Evolutionary conservation across 164 flowering plant species (phyloP), one percentile per base, ranked within the genome.

Genomic region (Tetracentron sinense): DNA sequence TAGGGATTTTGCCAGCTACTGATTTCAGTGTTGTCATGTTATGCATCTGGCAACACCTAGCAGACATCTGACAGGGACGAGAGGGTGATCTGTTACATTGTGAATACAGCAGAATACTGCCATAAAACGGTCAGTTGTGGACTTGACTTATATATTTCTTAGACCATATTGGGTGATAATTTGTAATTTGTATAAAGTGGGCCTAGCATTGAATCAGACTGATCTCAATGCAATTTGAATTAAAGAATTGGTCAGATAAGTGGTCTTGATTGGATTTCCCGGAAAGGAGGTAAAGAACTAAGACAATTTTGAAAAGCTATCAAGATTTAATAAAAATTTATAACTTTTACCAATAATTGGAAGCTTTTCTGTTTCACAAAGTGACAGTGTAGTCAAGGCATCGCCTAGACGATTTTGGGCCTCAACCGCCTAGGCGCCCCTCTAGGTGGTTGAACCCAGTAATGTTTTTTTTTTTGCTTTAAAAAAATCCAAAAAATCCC

Each of bases 71-170:
- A 93, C 69, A 84, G 74, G 74, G 97, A 93, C 71, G 97, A 90
- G 76, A 82, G 81, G 66, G 73, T 88, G 79, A 88, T 92, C 29
- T 93, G 98, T 63, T 90, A 90, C 60, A 93, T 93, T 19, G 94
- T 90, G 51, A 93, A 90, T 70, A 90, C 98, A 44, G 96, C 98
- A 62, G 98, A 93, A 74, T 93, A 93, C 70, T 93, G 98, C 75
- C 97, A 87, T 65, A 84, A 83, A 74, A 93, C 97, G 80, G 98
- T 88, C 15, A 80, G 93, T 83, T 69, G 54, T 56, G 63, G 70
- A 60, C 42, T 62, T 31, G 29, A 55, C 51, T 27, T 38, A 29
- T 11, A 0, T 30, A 61, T 30, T 60, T 29, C 31, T 8, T 22
- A 19, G n/a, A 56, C 0, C 29, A 53, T 15, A n/a, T 14, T 6